phyloP scores from a whole-genome alignment of 2,329 filamentous ascomycete genomes.

The Alternaria atra region DNA sequence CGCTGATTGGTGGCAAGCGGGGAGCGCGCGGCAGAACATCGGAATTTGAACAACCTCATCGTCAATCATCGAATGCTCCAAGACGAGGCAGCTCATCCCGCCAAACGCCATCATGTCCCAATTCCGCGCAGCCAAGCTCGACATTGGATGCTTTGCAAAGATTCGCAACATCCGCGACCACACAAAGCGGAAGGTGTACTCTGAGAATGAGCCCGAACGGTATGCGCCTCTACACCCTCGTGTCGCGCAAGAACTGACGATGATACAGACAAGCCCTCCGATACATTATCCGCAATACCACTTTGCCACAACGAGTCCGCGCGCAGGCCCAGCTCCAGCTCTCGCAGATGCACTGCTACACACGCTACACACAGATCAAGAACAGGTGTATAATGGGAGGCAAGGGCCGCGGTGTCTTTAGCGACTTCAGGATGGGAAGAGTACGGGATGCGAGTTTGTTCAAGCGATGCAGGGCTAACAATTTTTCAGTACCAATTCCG shows the following conservation, averaged over 20 bases:
- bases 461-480: constrained; percentile 18
- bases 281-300: constrained; percentile 93
- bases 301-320: constrained; percentile 80
- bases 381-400: constrained; percentile 93
- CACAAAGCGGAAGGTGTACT: constrained; percentile 94
- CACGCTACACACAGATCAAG: constrained; percentile 88
- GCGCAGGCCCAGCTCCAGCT: constrained; percentile 93
- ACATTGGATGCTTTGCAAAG: constrained; percentile 88
- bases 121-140: constrained; percentile 89
- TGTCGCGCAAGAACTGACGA: constrained; percentile 8
- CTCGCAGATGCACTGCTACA: constrained; percentile 95
- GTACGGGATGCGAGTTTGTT: constrained; percentile 62
- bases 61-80: constrained; percentile 5
- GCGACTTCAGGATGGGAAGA: constrained; percentile 90
- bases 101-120: constrained; percentile 62
- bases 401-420: constrained; percentile 87
- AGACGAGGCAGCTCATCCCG: constrained; percentile 4
- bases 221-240: constrained; percentile 53
- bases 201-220: constrained; percentile 87
- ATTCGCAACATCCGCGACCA: constrained; percentile 89
- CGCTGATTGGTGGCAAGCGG: constrained; percentile 19
- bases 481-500: constrained; percentile 85
- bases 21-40: constrained; percentile 20
- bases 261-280: constrained; percentile 74
- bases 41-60: constrained; percentile 20